phyloP scores from a whole-genome alignment of 495 filamentous ascomycete species.

The Paragyromitra xinjiangensis region DNA sequence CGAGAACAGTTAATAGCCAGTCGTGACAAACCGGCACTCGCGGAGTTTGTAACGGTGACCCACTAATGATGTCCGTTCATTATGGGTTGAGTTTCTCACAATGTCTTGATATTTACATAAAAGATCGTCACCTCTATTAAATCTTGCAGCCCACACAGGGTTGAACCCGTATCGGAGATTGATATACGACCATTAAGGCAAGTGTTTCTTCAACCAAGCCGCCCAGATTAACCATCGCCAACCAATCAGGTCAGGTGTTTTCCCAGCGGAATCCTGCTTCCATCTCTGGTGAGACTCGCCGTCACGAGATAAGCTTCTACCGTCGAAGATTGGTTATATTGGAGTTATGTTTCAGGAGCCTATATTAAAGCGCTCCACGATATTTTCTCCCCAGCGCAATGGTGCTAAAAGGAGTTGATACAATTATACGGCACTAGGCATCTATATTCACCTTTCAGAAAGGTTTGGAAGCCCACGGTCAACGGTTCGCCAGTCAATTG shows the following conservation, averaged over 20 bases:
- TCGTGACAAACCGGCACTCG: not conserved
- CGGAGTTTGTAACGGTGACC: not conserved
- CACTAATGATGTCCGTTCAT: not conserved
- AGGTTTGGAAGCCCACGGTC: not conserved
- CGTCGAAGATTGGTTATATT: constrained; percentile 16
- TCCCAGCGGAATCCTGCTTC: not conserved
- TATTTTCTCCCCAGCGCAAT: not conserved
- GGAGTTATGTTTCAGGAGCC: constrained; percentile 17
- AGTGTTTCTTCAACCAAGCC: constrained; percentile 1
- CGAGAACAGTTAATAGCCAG: not conserved
- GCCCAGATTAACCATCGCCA: not conserved
- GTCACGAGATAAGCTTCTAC: constrained; percentile 18
- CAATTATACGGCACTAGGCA: not conserved
- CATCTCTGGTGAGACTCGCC: constrained; percentile 12
- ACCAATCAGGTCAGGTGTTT: constrained; percentile 4
- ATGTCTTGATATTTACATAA: constrained; percentile 21
- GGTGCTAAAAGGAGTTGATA: not conserved
- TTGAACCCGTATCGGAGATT: constrained; percentile 33
- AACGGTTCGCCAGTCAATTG: not conserved
- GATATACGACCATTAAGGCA: constrained; percentile 9
- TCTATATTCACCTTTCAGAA: not conserved
- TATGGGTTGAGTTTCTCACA: not conserved
- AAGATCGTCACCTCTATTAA: constrained; percentile 3
- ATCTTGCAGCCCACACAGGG: constrained; percentile 12
- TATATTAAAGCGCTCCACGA: constrained; percentile 4